Conservation (phyloP, 2,329 filamentous ascomycete species). For the Pestalotiopsis sp. region DNA sequence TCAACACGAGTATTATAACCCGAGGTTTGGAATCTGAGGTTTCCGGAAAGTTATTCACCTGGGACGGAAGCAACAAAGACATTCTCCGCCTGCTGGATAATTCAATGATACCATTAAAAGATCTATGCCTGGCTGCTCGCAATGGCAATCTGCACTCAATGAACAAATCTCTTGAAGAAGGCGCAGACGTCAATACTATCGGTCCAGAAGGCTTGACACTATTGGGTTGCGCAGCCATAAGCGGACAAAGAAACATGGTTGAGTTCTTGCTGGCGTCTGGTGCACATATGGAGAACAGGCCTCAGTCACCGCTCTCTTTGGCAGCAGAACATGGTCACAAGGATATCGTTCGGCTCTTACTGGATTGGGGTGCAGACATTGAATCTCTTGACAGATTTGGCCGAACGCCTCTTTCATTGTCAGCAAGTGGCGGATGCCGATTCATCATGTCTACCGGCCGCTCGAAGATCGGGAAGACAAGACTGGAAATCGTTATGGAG, state of each 20-base stretch:
- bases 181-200: background rate
- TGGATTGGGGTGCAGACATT: background rate
- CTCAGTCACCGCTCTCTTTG: background rate
- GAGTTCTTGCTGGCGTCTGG: background rate
- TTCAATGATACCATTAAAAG: rapidly evolving
- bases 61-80: too few relatives aligned
- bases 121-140: background rate
- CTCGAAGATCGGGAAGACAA: background rate
- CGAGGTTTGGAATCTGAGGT: too few relatives aligned
- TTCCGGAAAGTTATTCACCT: too few relatives aligned
- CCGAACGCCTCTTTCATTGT: background rate
- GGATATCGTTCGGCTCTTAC: background rate
- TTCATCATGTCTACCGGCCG: background rate
- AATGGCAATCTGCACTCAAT: rapidly evolving
- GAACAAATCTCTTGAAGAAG: background rate
- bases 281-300: background rate
- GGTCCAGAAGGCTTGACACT: background rate
- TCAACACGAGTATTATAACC: too few relatives aligned
- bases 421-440: background rate
- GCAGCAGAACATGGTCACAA: background rate
- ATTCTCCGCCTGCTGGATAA: too few relatives aligned
- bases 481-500: too few relatives aligned
- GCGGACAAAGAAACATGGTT: background rate
- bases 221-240: background rate
- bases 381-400: background rate